Conservation (phyloP, 2,329 filamentous ascomycete species). For the Aspergillus pseudotamarii region DNA sequence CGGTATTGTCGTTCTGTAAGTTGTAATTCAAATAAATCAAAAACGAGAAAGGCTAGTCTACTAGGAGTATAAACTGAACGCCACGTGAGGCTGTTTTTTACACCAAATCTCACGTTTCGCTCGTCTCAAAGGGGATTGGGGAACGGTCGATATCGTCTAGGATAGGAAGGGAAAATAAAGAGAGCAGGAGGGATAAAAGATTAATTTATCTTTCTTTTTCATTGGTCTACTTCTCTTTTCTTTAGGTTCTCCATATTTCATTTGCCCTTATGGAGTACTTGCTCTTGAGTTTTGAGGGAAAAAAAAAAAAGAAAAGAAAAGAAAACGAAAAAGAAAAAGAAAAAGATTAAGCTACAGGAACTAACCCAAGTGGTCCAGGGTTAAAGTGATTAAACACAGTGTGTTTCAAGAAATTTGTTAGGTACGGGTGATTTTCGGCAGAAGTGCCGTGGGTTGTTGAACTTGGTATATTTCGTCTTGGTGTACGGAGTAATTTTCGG, state of each 20-base stretch:
- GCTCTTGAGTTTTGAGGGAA: not conserved
- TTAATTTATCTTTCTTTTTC: not conserved
- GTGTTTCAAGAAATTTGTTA: not conserved
- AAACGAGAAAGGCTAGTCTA: not conserved
- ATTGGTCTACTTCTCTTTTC: not conserved
- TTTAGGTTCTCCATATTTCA: not conserved
- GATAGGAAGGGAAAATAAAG: not conserved
- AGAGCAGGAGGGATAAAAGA: not conserved
- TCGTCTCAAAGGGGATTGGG: not conserved
- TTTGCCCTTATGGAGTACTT: not conserved
- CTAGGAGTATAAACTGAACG: not conserved
- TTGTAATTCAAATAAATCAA: not conserved
- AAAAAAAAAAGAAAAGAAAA: not conserved
- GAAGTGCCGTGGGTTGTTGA: not conserved
- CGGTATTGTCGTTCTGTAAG: constrained; percentile 1
- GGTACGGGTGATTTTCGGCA: constrained; percentile 4
- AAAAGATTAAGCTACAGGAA: constrained; percentile 3
- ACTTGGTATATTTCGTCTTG: not conserved
- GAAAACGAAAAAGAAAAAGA: not conserved
- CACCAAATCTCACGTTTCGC: not conserved
- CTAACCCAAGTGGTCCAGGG: not conserved
- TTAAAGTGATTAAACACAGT: not conserved
- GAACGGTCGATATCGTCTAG: not conserved
- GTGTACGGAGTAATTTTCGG: not conserved
- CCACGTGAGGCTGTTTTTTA: not conserved